Base-by-base conservation (phyloP, 2,329 filamentous ascomycete genomes). In the Talaromyces sp. region DNA sequence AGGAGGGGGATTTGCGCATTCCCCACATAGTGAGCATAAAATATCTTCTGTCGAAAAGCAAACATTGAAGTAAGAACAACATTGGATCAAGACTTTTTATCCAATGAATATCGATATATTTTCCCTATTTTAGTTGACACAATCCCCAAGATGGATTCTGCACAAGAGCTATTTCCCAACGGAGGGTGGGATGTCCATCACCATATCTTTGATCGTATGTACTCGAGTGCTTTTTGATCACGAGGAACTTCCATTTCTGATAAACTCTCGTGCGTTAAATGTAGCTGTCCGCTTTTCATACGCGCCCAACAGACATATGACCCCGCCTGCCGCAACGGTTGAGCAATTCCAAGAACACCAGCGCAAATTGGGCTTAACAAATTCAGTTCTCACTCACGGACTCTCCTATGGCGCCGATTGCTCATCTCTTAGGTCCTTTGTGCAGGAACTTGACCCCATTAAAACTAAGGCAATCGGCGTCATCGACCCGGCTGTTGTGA, bases 401-500 rank as follows among this genome's bases (percentile, higher is more conserved):
- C 59, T 77, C 0, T 77, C 74, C 0, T 76, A 76, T 19, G 74
- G 75, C 6, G 67, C 73, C 30, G 74, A 77, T 57, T 71, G 70
- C 58, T 67, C 68, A 2, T 77, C 73, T 0, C 55, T 77, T 2
- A 71, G 69, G 22, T 58, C 67, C 1, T 77, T 76, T 55, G 65
- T 75, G 1, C 36, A 67, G 0, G 68, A 69, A 6, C 64, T 77
- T 1, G 70, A 67, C 0, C 56, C 49, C 2, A 60, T 58, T 6
- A 63, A 61, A 10, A 75, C 74, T 6, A 70, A 63, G 10, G 71
- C 65, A 0, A 68, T 73, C 55, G 71, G 67, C 2, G 72, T 75
- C 19, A 71, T 75, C 33, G 67, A 73, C 57, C 71, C 72, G 0
- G 62, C 66, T 8, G 66, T 65, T 0, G 65, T 68, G 0, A 68